Evolutionary conservation across 1,284 basidiomycete species (phyloP), one percentile per base, ranked within the genome.

Genomic region (Peniophora sp.): DNA sequence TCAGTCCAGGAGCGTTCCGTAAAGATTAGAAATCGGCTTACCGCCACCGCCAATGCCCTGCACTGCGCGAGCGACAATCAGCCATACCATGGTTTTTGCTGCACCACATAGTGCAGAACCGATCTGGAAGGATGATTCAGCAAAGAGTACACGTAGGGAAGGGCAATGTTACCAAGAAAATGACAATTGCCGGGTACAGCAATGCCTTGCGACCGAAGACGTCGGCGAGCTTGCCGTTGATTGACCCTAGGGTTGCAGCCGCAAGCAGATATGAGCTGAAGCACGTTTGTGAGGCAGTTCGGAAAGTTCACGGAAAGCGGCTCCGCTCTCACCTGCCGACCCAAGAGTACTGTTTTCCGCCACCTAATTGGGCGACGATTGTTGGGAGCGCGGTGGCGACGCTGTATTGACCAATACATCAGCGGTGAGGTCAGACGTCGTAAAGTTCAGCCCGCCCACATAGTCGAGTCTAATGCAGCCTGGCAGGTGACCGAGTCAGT

Each of bases 11-110:
- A 36, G 10, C 10, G 10, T 10, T 36, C 10, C 34, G 10, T 10
- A 41, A 41, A 15, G n/a, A 17, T 8, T 20, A 20, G 37, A 41
- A 6, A 41, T 20, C 15, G n/a, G 37, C 18, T 41, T n/a, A 41
- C 85, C 88, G 9, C 88, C 88, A 3, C 88, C 88, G 23, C 90
- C 90, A 23, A 92, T 78, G 11, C 90, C 91, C 62, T 93, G 91
- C 1, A 94, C 70, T 1, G 86, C 90, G 57, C 91, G 78, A 46
- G 76, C 79, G 1, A 86, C 72, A 42, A 88, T 81, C 12, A 93
- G 69, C 89, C 72, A 84, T 2, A 70, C 75, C 78, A 91, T 86
- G 52, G 57, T 82, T 62, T 93, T 83, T 0, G 91, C 89, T 1
- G 88, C 85, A 12, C 89, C 91, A 57, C 88, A 92, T 52, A 93